Conservation (phyloP, 106 monocot genomes). For the Dendrobium nobile region DNA sequence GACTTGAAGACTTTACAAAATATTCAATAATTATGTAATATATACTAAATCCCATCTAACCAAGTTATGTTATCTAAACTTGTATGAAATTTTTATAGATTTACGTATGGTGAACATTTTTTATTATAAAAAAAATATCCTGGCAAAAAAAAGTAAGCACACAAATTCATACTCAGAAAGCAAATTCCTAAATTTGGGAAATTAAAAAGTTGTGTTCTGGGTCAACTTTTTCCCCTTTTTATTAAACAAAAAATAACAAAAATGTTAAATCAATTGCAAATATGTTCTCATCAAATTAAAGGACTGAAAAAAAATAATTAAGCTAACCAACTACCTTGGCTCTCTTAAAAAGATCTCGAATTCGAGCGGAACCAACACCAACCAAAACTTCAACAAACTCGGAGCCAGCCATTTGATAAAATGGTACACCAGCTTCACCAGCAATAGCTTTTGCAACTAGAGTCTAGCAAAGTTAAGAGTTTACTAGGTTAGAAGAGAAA, state of each 20-base stretch:
- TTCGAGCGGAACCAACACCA: slow-evolving; percentile 87
- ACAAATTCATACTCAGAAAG: background rate
- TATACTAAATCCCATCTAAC: background rate
- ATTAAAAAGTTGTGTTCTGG: background rate
- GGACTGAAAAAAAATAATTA: background rate
- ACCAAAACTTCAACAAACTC: slow-evolving; percentile 91
- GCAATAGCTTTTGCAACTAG: slow-evolving; percentile 86
- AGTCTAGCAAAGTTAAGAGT: slow-evolving; percentile 37
- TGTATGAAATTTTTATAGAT: background rate
- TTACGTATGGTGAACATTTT: background rate
- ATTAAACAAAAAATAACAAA: background rate
- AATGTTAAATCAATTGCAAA: background rate
- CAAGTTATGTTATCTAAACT: slow-evolving; percentile 1
- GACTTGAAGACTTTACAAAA: background rate
- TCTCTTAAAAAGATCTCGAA: slow-evolving; percentile 81
- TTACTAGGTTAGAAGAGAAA: slow-evolving; percentile 2
- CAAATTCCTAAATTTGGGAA: background rate
- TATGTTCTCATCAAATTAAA: background rate
- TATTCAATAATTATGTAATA: background rate
- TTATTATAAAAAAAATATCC: background rate
- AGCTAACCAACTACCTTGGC: slow-evolving; percentile 44
- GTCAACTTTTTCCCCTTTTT: background rate
- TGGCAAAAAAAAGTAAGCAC: background rate
- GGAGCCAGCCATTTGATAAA: slow-evolving; percentile 90
- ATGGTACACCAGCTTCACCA: slow-evolving; percentile 91